phyloP scores from a whole-genome alignment of 2,329 filamentous ascomycete species.

The Aureobasidium sp. region DNA sequence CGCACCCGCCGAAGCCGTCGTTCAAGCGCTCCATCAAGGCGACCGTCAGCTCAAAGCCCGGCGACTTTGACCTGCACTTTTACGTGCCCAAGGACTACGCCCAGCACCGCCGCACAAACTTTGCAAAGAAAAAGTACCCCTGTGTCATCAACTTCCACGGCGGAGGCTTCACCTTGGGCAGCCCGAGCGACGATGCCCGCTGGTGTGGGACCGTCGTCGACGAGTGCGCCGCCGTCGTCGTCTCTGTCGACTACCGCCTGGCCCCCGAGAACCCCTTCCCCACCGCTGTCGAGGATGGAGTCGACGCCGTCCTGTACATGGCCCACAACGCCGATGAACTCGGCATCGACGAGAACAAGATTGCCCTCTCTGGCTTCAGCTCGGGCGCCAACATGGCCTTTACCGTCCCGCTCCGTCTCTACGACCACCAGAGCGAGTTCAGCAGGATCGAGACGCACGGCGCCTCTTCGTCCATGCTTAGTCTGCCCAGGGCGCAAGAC shows the following conservation, averaged over 20 bases:
- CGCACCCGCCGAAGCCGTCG: conserved; percentile 50
- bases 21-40: conserved; percentile 50
- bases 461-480: neutral
- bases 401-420: conserved; percentile 50
- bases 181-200: conserved; percentile 50
- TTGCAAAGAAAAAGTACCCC: conserved; percentile 33
- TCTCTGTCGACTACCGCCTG: conserved; percentile 52
- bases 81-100: conserved; percentile 48
- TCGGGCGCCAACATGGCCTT: conserved; percentile 55
- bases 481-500: conserved; percentile 15
- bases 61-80: conserved; percentile 48
- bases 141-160: conserved; percentile 57
- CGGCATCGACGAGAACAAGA: conserved; percentile 47
- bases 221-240: conserved; percentile 48
- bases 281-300: conserved; percentile 54
- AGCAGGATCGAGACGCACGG: conserved; percentile 16
- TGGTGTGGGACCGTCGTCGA: conserved; percentile 50
- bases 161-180: conserved; percentile 53
- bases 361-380: conserved; percentile 53
- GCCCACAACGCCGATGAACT: conserved; percentile 47
- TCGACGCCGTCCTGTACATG: conserved; percentile 51
- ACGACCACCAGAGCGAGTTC: conserved; percentile 35
- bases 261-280: conserved; percentile 55
- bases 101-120: conserved; percentile 30
- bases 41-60: conserved; percentile 36